Conservation (phyloP, 805 yeast genomes). For the Vanderwaltozyma tropicalis region DNA sequence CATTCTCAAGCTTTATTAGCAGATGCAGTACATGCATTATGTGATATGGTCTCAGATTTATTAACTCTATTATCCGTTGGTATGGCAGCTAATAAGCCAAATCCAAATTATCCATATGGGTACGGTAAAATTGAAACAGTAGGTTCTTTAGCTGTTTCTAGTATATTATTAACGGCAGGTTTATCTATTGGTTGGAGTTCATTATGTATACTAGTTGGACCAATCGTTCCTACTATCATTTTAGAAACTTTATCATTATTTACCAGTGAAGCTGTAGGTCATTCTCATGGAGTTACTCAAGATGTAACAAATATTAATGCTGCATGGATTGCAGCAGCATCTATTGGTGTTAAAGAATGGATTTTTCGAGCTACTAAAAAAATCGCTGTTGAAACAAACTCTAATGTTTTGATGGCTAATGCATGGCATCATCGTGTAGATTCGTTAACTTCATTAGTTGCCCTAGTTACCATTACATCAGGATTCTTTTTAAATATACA, state of each 20-base stretch:
- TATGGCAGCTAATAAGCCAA: slow-evolving; percentile 53
- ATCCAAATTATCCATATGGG: slow-evolving; percentile 64
- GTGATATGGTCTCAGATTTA: slow-evolving; percentile 83
- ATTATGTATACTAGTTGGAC: slow-evolving; percentile 53
- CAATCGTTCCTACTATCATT: slow-evolving; percentile 50
- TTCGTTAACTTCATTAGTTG: slow-evolving; percentile 81
- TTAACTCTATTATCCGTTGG: slow-evolving; percentile 83
- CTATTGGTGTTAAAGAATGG: slow-evolving; percentile 78
- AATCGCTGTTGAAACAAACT: slow-evolving; percentile 64
- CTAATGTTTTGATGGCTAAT: slow-evolving; percentile 84
- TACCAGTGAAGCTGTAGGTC: slow-evolving; percentile 13
- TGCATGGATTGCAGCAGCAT: slow-evolving; percentile 86
- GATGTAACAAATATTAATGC: slow-evolving; percentile 68
- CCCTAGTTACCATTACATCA: slow-evolving; percentile 72
- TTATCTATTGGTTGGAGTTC: slow-evolving; percentile 83
- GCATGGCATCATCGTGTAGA: slow-evolving; percentile 98
- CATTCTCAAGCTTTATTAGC: slow-evolving; percentile 92
- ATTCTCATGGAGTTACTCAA: slow-evolving; percentile 24
- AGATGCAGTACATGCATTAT: slow-evolving; percentile 86
- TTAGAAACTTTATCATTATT: slow-evolving; percentile 32
- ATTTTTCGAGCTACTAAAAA: slow-evolving; percentile 72
- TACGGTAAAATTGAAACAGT: slow-evolving; percentile 88
- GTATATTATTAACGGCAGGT: slow-evolving; percentile 77
- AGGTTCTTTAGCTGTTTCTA: slow-evolving; percentile 81
- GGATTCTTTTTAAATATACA: slow-evolving; percentile 66